Evolutionary conservation across 176 grass and related monocot genomes (phyloP), one percentile per base, ranked within the genome.

Genomic region (Ananas comosus): DNA sequence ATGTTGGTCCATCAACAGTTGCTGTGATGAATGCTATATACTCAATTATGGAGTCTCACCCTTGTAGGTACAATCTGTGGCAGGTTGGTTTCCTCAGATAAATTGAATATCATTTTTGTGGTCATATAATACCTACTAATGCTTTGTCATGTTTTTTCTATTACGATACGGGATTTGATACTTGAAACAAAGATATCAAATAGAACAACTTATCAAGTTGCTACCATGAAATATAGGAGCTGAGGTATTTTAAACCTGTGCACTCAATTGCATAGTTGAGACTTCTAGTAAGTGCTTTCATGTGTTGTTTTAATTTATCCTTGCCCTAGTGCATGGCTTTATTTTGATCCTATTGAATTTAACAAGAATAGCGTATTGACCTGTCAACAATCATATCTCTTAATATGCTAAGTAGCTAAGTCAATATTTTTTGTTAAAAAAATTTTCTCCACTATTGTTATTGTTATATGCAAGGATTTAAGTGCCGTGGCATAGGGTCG

Each of bases 21-120:
- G 52, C 72, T 69, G 70, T 89, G 48, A 96, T 96, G 88, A 87
- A 85, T 51, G 21, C 66, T 21, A 81, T 85, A 66, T 90, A 87
- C 42, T 64, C 51, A 28, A 83, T 77, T 76, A 85, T 87, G 88
- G 53, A 92, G 70, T 68, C 70, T 66, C 23, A 64, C 64, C 25
- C 78, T 71, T 65, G 79, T 49, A 76, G 79, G 23, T 85, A 91
- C 78, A 96, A 92, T 81, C 79, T 96, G 81, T 96, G 93, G 93
- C 93, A 96, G 93, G 93, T 96, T 67, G 72, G 64, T 71, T 70
- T 13, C 64, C 16, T 16, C 7, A 6, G 70, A 79, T 24, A 48
- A 14, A 72, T 66, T 10, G 19, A 50, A 72, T 57, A 24, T 3
- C 25, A 49, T 64, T 68, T 21, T 72, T 73, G 49, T 16, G 19